Evolutionary conservation across 2,329 filamentous ascomycete species (phyloP).

Genomic region (Colletotrichum costaricense): DNA sequence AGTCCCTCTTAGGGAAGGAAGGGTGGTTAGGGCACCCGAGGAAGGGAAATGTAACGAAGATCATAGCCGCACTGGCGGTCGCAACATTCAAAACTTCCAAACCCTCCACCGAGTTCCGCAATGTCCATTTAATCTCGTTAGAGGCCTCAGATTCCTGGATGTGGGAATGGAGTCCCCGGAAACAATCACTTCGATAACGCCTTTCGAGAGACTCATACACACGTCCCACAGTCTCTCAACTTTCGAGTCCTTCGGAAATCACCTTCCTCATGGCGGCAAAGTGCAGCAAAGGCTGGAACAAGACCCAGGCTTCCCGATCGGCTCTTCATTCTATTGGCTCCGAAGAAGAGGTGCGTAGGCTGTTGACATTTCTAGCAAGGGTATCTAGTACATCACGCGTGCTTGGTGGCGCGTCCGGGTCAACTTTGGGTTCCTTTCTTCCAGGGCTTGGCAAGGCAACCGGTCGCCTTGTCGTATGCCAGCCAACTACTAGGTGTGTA

Average conservation of each 20-base stretch:
- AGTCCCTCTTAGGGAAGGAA: background rate
- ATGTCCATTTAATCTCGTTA: background rate
- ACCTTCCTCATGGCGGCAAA: background rate
- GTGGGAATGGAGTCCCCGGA: too few relatives aligned
- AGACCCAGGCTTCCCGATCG: background rate
- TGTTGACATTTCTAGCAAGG: background rate
- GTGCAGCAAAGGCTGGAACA: background rate
- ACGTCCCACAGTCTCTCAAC: too few relatives aligned
- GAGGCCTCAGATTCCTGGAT: too few relatives aligned
- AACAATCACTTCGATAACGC: too few relatives aligned
- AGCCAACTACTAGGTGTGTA: background rate
- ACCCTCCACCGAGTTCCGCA: background rate
- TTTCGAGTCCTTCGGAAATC: too few relatives aligned
- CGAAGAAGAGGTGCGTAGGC: background rate
- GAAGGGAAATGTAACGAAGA: background rate
- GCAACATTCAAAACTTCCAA: background rate
- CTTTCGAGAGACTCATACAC: too few relatives aligned
- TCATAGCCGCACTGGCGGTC: background rate
- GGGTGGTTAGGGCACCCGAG: background rate
- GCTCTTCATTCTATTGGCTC: background rate
- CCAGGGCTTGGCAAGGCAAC: background rate
- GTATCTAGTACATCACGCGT: background rate
- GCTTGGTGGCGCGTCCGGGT: background rate
- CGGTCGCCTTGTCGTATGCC: background rate
- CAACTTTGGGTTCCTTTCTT: background rate